Conservation (phyloP, 164 flowering plant species). For the Magnolia sinica region DNA sequence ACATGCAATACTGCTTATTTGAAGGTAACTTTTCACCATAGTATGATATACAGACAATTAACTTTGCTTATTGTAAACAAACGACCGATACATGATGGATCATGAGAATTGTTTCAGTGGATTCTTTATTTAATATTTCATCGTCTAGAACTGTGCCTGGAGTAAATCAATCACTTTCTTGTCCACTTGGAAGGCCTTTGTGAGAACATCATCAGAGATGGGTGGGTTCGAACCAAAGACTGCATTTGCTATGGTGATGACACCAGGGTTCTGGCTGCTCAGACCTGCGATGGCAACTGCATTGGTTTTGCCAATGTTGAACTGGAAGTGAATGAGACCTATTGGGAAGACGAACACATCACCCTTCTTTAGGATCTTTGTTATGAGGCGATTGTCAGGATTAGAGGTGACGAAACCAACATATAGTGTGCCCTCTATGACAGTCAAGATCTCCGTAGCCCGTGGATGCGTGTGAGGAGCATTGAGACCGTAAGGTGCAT, state of each 20-base stretch:
- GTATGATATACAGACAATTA: too few relatives aligned
- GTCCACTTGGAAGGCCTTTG: slow-evolving; percentile 2
- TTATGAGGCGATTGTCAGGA: not conserved
- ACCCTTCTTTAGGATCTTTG: not conserved
- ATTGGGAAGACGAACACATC: not conserved
- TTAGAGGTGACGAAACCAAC: slow-evolving; percentile 12
- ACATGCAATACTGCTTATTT: too few relatives aligned
- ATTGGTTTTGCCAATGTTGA: not conserved
- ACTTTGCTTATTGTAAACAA: too few relatives aligned
- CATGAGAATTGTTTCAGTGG: too few relatives aligned
- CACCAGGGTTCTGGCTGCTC: not conserved
- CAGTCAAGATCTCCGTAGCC: slow-evolving; percentile 3
- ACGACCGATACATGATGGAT: too few relatives aligned
- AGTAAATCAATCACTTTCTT: not conserved
- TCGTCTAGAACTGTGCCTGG: not conserved
- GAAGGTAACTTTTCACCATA: too few relatives aligned
- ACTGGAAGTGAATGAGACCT: not conserved
- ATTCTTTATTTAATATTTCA: too few relatives aligned
- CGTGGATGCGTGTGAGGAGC: slow-evolving; percentile 14
- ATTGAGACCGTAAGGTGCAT: slow-evolving; percentile 7
- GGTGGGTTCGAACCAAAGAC: slow-evolving; percentile 1
- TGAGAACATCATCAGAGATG: slow-evolving; percentile 5
- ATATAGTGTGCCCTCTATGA: slow-evolving; percentile 13
- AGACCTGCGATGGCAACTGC: not conserved
- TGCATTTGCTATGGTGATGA: not conserved